These are phyloP conservation scores for Fusarium succisae DNA, from an alignment of 2,329 filamentous ascomycete species.

Conservation along the genomic window DNA sequence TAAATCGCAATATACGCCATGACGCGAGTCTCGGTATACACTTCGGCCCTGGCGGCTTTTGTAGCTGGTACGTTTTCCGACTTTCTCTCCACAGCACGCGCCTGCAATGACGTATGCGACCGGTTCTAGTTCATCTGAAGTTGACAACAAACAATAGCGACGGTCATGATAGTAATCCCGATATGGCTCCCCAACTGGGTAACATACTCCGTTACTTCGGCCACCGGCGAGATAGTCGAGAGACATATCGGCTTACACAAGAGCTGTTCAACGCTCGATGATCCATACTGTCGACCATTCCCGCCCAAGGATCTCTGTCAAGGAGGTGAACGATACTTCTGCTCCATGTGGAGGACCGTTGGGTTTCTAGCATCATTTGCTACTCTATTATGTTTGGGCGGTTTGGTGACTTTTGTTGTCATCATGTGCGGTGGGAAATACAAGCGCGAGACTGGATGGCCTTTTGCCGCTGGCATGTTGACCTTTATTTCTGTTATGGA, in stretches of 20 bases:
- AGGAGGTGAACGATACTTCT: conserved; percentile 75
- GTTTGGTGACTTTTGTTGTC: conserved; percentile 80
- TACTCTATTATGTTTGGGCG: conserved; percentile 82
- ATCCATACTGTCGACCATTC: conserved; percentile 63
- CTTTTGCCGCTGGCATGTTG: conserved; percentile 74
- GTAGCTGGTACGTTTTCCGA: conserved; percentile 51
- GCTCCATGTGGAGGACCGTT: conserved; percentile 88
- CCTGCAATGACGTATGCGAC: conserved; percentile 38
- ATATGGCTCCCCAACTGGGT: conserved; percentile 79
- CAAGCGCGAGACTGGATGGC: conserved; percentile 85
- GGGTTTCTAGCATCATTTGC: conserved; percentile 89
- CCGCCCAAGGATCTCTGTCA: conserved; percentile 49
- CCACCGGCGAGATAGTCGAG: conserved; percentile 57
- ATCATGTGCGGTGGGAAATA: conserved; percentile 82
- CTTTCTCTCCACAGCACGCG: conserved; percentile 11
- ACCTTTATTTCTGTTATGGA: conserved; percentile 73
- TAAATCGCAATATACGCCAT: conserved; percentile 42
- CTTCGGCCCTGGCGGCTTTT: conserved; percentile 54
- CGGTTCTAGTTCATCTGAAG: conserved; percentile 1
- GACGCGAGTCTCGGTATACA: conserved; percentile 57
- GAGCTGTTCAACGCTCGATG: conserved; percentile 77
- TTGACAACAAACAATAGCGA: conserved; percentile 62
- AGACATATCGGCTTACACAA: conserved; percentile 81
- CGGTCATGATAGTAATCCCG: conserved; percentile 74
- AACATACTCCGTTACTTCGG: conserved; percentile 65